Evolutionary conservation across 257 asterid genomes (phyloP), one percentile per base, ranked within the genome.

Genomic region (Thymus quinquecostatus): DNA sequence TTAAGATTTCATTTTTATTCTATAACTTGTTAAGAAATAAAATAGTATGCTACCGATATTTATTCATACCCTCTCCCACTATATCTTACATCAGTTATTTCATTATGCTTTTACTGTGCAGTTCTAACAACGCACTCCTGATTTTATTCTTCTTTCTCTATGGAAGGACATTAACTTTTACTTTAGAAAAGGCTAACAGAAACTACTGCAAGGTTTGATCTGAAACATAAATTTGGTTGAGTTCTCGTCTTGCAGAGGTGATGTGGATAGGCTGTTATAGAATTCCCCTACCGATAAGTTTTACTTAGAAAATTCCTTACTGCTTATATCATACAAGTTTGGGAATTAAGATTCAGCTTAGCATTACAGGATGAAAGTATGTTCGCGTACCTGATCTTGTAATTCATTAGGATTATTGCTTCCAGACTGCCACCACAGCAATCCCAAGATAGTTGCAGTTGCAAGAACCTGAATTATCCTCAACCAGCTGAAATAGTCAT

Each of bases 381-480:
- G 40, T 48, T 34, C 49, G 21, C 13, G 41, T 77, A 91, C 98
- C 97, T 94, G 99, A 64, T 92, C 96, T 79, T 86, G 96, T 49
- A 92, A 79, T 56, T 87, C 85, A 10, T 79, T 65, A 1, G 97
- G 88, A 50, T 81, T 78, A 62, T 79, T 62, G 53, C 85, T 79
- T 14, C 92, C 95, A 10, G 99, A 86, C 62, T 89, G 90, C 99
- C 99, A 95, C 99, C 99, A 95, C 1, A 95, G 81, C 77, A 95
- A 55, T 29, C 98, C 99, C 79, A 89, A 83, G 36, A 89, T 84
- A n/a, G 87, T 71, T n/a, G 98, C 97, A 12, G 97, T 87, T 9
- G 92, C 88, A 55, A 95, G 84, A 62, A 95, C 98, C 79, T 95
- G 99, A 47, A 94, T 86, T 73, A 89, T 81, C 81, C 93, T 92